These are phyloP conservation scores for Monosporozyma servazzii DNA, from an alignment of 805 yeast genomes.

Conservation along the genomic window DNA sequence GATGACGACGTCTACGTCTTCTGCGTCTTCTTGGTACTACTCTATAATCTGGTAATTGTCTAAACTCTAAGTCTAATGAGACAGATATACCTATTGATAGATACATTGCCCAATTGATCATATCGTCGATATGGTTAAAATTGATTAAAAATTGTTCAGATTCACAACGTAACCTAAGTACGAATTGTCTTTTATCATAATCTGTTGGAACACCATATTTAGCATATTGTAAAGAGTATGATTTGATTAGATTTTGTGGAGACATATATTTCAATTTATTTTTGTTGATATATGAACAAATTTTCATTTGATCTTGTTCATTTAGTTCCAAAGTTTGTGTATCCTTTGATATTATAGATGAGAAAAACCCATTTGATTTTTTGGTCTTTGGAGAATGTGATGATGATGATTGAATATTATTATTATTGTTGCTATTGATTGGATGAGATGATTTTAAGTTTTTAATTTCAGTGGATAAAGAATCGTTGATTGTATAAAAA, in stretches of 20 bases:
- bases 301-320: constrained; percentile 22
- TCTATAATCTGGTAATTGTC: constrained; percentile 68
- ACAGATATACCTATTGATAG: constrained; percentile 70
- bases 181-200: constrained; percentile 60
- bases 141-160: constrained; percentile 70
- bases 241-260: constrained; percentile 37
- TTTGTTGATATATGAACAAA: constrained; percentile 13
- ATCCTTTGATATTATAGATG: neutral
- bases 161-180: constrained; percentile 70
- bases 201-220: constrained; percentile 80
- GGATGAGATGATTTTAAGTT: constrained; percentile 22
- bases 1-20: constrained; percentile 51
- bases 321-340: constrained; percentile 17
- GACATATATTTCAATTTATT: constrained; percentile 23
- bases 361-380: neutral
- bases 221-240: constrained; percentile 78
- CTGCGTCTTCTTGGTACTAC: constrained; percentile 75
- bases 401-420: neutral
- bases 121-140: constrained; percentile 50
- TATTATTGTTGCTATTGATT: constrained; percentile 7
- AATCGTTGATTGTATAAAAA: constrained; percentile 42
- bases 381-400: neutral
- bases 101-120: constrained; percentile 72
- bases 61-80: constrained; percentile 60
- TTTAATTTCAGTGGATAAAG: constrained; percentile 24